phyloP scores from a whole-genome alignment of 345 rosid genomes.

The Bruguiera parviflora region DNA sequence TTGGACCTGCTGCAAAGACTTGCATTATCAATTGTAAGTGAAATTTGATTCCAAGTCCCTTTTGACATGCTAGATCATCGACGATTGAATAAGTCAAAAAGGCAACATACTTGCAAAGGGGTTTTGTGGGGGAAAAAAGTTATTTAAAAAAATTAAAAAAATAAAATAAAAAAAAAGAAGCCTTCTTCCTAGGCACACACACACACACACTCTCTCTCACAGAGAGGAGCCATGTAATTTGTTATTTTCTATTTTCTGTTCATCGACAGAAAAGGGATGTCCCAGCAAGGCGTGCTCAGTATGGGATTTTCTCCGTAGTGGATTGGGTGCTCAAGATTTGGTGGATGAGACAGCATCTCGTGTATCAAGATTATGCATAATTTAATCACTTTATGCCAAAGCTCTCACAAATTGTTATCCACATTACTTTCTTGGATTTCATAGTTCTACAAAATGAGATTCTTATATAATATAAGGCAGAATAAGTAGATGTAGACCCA shows the following conservation, averaged over 20 bases:
- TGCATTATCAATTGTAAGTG: too few species aligned
- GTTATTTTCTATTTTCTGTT: neutral
- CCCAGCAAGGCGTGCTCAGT: conserved; percentile 22
- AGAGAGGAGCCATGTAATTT: neutral
- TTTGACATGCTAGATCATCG: too few species aligned
- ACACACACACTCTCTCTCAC: too few species aligned
- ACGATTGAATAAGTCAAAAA: too few species aligned
- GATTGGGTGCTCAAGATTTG: conserved; percentile 20
- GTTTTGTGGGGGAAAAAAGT: too few species aligned
- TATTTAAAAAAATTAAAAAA: too few species aligned
- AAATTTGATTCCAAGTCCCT: too few species aligned
- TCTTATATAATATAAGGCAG: too few species aligned
- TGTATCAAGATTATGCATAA: conserved; percentile 21
- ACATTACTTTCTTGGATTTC: neutral
- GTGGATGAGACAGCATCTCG: conserved; percentile 23
- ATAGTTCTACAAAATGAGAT: conserved; percentile 2
- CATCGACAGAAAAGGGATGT: conserved; percentile 5
- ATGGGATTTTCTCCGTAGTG: conserved; percentile 7
- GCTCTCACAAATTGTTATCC: conserved; percentile 1
- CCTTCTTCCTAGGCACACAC: neutral
- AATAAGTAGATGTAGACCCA: too few species aligned
- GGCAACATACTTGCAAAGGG: too few species aligned
- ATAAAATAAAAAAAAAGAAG: neutral
- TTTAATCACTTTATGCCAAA: neutral
- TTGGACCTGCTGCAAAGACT: too few species aligned